Base-by-base conservation (phyloP, 2,329 filamentous ascomycete genomes). In the Plectosphaerella sp. region DNA sequence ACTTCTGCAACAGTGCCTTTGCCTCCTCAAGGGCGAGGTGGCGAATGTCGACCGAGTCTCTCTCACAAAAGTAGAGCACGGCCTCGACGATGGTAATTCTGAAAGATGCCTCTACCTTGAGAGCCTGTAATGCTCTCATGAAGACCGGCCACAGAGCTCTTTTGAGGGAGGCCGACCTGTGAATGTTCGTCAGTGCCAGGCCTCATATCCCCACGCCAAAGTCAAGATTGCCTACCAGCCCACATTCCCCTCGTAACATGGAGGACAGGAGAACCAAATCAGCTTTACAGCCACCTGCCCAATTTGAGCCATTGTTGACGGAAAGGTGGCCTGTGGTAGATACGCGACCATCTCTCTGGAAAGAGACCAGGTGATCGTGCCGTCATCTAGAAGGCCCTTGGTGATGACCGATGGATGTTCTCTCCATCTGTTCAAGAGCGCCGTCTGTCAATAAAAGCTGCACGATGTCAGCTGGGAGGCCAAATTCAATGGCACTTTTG, bases 191-290 rank as follows among this genome's bases (percentile, higher is more conserved):
- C 7, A 60, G 57, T 4, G 6, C n/a, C n/a, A n/a, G n/a, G n/a
- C 2, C 6, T 2, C 2, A 5, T 2, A 5, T 0, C 45, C 45
- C 1, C 15, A 1, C 28, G 8, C 28, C 8, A 33, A 33, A 33
- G 22, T 22, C 28, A 33, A 8, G 36, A 22, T 3, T 2, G 10
- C 52, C 15, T 61, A 67, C 66, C 66, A 69, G 14, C 57, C 55
- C 3, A 55, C 57, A 18, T 67, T 65, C 7, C 66, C 66, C 45
- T 68, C 66, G 12, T 63, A 67, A 33, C 62, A 64, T 4, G 62
- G 66, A 3, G 66, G 66, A 11, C 62, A 64, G 2, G 58, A 55
- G 43, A 65, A 67, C 20, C 64, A 68, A 0, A 69, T 7, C 0
- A 68, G 37, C 2, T 53, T 60, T 0, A 68, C 28, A 0, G 60